A percentile compares a stretch with the other conserved stretches of the same genome.
Conservation (phyloP, 2,329 filamentous ascomycete genomes). For the Fusarium sterilihyphosum region DNA sequence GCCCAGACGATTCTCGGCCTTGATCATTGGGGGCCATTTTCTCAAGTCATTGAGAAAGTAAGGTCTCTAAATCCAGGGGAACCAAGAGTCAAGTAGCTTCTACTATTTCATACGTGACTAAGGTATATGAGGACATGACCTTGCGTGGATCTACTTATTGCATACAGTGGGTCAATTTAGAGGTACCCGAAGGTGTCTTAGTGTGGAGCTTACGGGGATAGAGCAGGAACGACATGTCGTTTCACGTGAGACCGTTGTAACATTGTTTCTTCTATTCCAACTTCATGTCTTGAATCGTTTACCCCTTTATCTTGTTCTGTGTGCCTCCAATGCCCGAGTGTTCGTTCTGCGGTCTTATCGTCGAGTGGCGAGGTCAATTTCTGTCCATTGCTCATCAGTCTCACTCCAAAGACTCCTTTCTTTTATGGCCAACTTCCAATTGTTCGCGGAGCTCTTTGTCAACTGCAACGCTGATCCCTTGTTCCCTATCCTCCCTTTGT, state of each 20-base stretch:
- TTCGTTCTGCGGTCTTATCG: background rate
- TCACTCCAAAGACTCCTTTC: background rate
- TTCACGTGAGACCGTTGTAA: constrained; percentile 12
- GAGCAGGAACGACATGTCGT: background rate
- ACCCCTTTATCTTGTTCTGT: background rate
- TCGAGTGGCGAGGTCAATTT: background rate
- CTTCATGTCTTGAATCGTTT: background rate
- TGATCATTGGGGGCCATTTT: too few species aligned
- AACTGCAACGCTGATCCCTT: background rate
- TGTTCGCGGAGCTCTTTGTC: background rate
- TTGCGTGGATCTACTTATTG: background rate
- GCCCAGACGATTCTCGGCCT: too few species aligned
- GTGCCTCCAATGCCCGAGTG: rapidly evolving
- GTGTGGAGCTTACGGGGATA: constrained; percentile 7
- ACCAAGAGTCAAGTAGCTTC: too few species aligned
- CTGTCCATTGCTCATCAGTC: background rate
- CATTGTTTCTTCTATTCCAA: background rate
- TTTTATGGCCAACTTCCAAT: background rate
- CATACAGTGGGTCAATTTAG: background rate
- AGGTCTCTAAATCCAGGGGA: too few species aligned
- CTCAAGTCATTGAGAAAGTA: too few species aligned
- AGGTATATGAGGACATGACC: background rate
- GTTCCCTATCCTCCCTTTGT: too few species aligned
- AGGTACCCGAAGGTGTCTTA: rapidly evolving
- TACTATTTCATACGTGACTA: background rate